phyloP scores from a whole-genome alignment of 305 asterid species.

The Rubia peregrina region DNA sequence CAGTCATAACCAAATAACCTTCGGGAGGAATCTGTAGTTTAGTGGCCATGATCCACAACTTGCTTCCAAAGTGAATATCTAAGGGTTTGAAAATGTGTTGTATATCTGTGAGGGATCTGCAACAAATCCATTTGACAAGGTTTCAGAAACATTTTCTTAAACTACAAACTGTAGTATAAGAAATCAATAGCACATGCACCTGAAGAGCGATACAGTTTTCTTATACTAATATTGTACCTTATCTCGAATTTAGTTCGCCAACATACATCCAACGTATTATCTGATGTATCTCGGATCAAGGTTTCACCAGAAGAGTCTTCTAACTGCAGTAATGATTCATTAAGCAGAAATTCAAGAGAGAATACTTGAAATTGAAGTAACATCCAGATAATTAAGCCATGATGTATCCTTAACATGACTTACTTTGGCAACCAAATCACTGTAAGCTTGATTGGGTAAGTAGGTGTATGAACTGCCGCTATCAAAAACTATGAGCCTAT shows the following conservation, averaged over 20 bases:
- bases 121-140: neutral
- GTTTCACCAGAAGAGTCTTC: conserved; percentile 37
- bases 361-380: conserved; percentile 11
- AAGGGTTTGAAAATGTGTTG: conserved; percentile 47
- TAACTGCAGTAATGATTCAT: conserved; percentile 31
- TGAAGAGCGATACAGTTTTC: neutral
- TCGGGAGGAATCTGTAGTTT: conserved; percentile 63
- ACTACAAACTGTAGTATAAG: neutral
- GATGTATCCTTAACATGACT: conserved; percentile 21
- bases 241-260: conserved; percentile 50
- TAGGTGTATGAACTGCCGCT: conserved; percentile 70
- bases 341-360: neutral
- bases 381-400: conserved; percentile 5
- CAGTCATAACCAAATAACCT: conserved; percentile 56
- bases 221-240: conserved; percentile 31
- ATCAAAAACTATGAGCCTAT: conserved; percentile 49
- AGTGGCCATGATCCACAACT: conserved; percentile 55
- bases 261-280: conserved; percentile 57
- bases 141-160: neutral
- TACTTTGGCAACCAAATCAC: conserved; percentile 42
- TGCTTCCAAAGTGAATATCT: conserved; percentile 55
- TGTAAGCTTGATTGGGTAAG: conserved; percentile 52
- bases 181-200: neutral
- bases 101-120: conserved; percentile 48
- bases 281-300: conserved; percentile 50